Conservation (phyloP, 768 basidiomycete species). For the Amanita thiersii region DNA sequence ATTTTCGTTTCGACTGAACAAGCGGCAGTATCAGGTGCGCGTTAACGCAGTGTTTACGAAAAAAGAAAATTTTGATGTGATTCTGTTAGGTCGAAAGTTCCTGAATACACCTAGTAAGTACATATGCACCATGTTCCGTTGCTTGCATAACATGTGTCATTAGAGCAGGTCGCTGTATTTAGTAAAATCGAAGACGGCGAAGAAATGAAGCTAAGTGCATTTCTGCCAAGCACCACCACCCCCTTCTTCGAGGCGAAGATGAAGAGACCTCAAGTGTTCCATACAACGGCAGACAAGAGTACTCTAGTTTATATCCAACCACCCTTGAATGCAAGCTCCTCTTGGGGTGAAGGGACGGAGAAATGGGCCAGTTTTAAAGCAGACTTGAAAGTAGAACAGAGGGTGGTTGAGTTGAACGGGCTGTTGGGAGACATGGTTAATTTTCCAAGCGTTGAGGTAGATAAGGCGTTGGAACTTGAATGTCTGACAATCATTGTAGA, state of each 20-base stretch:
- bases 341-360: conserved; percentile 4
- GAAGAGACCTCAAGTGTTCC: not conserved
- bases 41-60: not conserved
- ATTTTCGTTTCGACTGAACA: conserved; percentile 25
- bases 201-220: conserved; percentile 18
- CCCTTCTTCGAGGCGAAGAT: conserved; percentile 24
- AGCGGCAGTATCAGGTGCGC: conserved; percentile 23
- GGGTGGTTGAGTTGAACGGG: not conserved
- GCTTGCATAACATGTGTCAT: not conserved
- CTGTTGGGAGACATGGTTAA: not conserved
- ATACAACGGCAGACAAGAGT: not conserved
- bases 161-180: conserved; percentile 24
- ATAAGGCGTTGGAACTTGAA: too few species aligned
- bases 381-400: conserved; percentile 1
- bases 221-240: conserved; percentile 11
- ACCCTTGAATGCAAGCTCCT: conserved; percentile 4
- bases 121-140: not conserved
- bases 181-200: conserved; percentile 14
- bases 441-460: conserved; percentile 6
- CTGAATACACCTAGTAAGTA: conserved; percentile 27
- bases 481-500: too few species aligned
- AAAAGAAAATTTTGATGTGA: not conserved
- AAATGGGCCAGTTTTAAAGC: conserved; percentile 4
- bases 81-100: conserved; percentile 20
- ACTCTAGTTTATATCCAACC: conserved; percentile 1